Conservation (phyloP, 148 eudicot genomes). For the Silene latifolia region DNA sequence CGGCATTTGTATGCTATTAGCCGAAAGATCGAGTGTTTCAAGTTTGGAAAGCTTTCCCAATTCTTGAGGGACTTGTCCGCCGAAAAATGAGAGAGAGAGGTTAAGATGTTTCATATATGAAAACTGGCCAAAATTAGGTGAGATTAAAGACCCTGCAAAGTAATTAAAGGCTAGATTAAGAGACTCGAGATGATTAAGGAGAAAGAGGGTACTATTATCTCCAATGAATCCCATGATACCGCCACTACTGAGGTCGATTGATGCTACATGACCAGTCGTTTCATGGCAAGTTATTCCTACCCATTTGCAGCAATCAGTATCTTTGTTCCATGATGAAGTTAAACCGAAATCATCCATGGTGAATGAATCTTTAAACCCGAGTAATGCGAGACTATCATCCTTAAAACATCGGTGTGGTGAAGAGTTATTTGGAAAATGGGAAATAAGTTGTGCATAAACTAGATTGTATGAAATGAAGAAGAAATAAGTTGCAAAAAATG, state of each 20-base stretch:
- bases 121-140: constrained; percentile 19
- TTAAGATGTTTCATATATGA: constrained; percentile 19
- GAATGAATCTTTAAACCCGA: constrained; percentile 13
- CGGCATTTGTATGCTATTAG: not conserved
- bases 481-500: not conserved
- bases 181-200: constrained; percentile 19
- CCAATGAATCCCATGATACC: constrained; percentile 18
- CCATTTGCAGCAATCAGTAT: constrained; percentile 38
- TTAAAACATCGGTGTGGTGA: constrained; percentile 5
- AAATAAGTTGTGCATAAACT: not conserved
- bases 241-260: constrained; percentile 28
- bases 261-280: constrained; percentile 16
- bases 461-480: not conserved
- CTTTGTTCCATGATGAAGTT: constrained; percentile 27
- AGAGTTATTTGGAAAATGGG: not conserved
- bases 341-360: not conserved
- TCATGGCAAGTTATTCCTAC: constrained; percentile 32
- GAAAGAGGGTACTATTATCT: constrained; percentile 29
- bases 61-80: not conserved
- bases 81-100: not conserved
- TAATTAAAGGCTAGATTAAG: constrained; percentile 26
- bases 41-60: constrained; percentile 1
- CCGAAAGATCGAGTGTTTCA: not conserved
- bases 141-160: constrained; percentile 15
- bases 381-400: constrained; percentile 18